These are phyloP conservation scores for Citrus australasica DNA, from an alignment of 345 rosid genomes.

Conservation along the genomic window DNA sequence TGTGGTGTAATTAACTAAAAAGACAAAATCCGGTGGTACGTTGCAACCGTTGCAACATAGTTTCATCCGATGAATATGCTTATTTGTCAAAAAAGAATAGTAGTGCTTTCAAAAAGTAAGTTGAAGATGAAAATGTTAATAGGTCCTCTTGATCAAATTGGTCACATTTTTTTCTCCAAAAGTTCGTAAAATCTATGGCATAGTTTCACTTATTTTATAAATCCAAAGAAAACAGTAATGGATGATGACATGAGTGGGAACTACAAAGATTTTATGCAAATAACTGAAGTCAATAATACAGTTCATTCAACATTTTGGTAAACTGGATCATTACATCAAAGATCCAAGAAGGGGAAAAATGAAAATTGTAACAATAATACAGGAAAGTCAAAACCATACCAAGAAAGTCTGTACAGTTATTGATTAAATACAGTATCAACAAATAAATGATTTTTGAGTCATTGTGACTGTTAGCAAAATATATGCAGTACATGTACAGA, in stretches of 20 bases:
- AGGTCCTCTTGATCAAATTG: too few species aligned
- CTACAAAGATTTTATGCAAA: not conserved
- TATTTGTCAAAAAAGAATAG: too few species aligned
- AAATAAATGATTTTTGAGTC: constrained; percentile 29
- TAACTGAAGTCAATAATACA: not conserved
- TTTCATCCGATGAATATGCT: too few species aligned
- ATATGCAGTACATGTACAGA: constrained; percentile 45
- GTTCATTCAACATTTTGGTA: not conserved
- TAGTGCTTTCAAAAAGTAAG: too few species aligned
- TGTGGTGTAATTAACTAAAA: too few species aligned
- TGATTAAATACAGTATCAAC: constrained; percentile 21
- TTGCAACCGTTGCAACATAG: too few species aligned
- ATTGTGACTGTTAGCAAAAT: constrained; percentile 33
- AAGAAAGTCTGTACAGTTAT: constrained; percentile 32
- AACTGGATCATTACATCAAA: not conserved
- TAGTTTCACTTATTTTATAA: too few species aligned
- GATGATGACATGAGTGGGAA: not conserved
- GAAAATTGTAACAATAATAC: not conserved
- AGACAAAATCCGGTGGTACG: too few species aligned
- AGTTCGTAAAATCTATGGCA: too few species aligned
- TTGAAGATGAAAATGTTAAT: too few species aligned
- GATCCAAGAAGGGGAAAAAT: not conserved
- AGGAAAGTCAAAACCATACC: constrained; percentile 8
- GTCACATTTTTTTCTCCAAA: too few species aligned
- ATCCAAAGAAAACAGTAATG: not conserved